Evolutionary conservation across 1,139 yeast genomes (phyloP), one percentile per base, ranked within the genome.

Genomic region (Hyphopichia pseudoburtonii): DNA sequence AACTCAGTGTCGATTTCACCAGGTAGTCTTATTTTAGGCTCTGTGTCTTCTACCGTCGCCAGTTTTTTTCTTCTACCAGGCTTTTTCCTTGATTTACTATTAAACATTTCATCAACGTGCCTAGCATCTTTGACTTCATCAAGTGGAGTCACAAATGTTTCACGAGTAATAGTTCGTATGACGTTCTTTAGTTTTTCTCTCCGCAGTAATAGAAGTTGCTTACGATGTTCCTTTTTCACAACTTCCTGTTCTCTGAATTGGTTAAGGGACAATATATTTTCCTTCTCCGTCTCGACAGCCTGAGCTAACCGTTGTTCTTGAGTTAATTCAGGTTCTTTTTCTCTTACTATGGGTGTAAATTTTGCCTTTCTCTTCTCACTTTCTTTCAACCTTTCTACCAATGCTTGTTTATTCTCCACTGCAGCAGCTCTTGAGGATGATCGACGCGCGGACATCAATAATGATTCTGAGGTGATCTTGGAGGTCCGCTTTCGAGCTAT

Each of bases 231-330:
- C 57, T 87, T 88, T 52, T 87, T 84, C 32, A 80, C 83, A 32
- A 85, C 70, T 57, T 92, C 98, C 56, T 87, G 92, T 50, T 90
- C 94, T 50, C 83, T 78, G 52, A 86, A 90, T 51, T 75, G 71
- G 43, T 86, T 80, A 46, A 92, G 68, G 3, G 97, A 85, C 22
- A 78, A 69, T 4, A 80, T 64, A 57, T 94, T 92, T 35, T 76
- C 74, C 53, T 76, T 73, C 57, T 92, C 98, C 0, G 97, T 94
- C 48, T 83, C 86, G 32, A 81, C 70, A 0, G 98, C 97, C 54
- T 89, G 95, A 10, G 76, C 83, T 36, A 92, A 64, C 40, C 90
- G 71, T 55, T 92, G 96, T 44, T 84, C 96, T 51, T 92, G 95
- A 0, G 98, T 89, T 56, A 86, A 56, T 46, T 76, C 81, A 12